Evolutionary conservation across 1,284 basidiomycete genomes (phyloP).

Genomic region (Cryptococcus sp.): DNA sequence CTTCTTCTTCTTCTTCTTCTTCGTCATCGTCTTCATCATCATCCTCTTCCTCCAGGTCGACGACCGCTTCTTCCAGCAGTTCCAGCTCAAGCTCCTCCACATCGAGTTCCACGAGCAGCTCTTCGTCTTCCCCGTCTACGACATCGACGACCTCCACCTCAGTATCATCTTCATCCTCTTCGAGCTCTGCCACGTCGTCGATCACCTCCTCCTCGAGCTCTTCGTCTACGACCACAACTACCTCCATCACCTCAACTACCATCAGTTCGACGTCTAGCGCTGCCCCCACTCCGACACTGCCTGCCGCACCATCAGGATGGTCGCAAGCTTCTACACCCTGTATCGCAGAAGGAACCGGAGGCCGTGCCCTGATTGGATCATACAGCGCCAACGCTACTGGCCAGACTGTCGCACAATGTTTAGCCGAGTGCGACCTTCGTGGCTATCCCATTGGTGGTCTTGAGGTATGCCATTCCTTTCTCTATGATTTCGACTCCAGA

Average conservation of each 20-base stretch:
- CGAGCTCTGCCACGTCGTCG: not conserved
- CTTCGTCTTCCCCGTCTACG: not conserved
- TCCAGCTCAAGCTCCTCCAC: constrained; percentile 5
- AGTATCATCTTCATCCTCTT: constrained; percentile 1
- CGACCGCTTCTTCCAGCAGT: constrained; percentile 3
- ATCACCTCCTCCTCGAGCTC: constrained; percentile 3
- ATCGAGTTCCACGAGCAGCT: not conserved
- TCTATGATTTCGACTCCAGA: not conserved
- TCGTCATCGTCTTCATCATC: not conserved
- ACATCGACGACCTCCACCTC: constrained; percentile 1
- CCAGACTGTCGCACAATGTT: constrained; percentile 24
- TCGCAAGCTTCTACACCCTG: constrained; percentile 16
- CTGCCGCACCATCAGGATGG: constrained; percentile 11
- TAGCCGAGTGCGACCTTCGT: constrained; percentile 26
- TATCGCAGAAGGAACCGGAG: constrained; percentile 23
- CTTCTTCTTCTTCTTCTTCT: not conserved
- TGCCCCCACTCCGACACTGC: constrained; percentile 6
- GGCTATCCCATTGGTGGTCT: constrained; percentile 37
- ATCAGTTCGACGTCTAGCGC: constrained; percentile 8
- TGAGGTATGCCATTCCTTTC: constrained; percentile 15
- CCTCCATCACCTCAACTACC: not conserved
- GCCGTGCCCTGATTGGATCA: constrained; percentile 20
- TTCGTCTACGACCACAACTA: constrained; percentile 1
- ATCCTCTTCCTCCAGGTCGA: not conserved
- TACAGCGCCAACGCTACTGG: constrained; percentile 7